Percentiles rank a stretch among this genome's conserved stretches.
phyloP scores from a whole-genome alignment of 805 yeast species.

The Schwanniomyces polymorphus region DNA sequence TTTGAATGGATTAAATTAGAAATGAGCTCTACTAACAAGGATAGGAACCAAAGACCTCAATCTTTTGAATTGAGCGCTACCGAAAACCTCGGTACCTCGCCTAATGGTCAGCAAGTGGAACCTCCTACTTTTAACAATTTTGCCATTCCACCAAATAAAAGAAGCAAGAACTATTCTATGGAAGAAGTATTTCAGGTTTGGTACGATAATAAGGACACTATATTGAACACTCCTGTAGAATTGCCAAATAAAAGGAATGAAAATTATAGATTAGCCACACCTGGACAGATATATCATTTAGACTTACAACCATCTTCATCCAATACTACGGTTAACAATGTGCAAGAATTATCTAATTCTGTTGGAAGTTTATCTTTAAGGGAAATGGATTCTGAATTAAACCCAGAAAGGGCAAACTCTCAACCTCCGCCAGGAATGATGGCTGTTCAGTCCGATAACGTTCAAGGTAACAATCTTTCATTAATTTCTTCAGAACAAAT shows the following conservation, averaged over 20 bases:
- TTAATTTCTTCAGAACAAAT: conserved; percentile 41
- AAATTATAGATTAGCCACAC: conserved; percentile 28
- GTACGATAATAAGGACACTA: conserved; percentile 31
- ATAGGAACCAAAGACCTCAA: conserved; percentile 6
- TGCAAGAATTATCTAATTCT: conserved; percentile 4
- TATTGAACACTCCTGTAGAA: conserved; percentile 13
- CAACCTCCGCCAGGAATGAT: conserved; percentile 21
- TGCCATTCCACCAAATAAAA: conserved; percentile 36
- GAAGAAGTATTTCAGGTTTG: conserved; percentile 56
- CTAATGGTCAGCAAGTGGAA: not conserved
- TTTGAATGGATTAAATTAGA: not conserved
- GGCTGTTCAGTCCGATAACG: not conserved
- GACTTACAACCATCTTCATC: conserved; percentile 20
- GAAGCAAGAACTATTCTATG: conserved; percentile 47
- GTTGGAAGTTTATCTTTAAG: conserved; percentile 8
- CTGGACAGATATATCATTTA: conserved; percentile 37
- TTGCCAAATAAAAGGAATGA: conserved; percentile 16
- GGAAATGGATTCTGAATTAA: not conserved
- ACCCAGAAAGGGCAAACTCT: not conserved
- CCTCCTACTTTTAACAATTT: not conserved
- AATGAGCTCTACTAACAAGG: not conserved
- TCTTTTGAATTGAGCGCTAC: not conserved
- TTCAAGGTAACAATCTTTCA: conserved; percentile 7
- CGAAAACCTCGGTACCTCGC: not conserved
- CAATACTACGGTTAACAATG: not conserved